These are phyloP conservation scores for Aquilaria agallochum DNA, from an alignment of 441 rosid species.

Conservation along the genomic window DNA sequence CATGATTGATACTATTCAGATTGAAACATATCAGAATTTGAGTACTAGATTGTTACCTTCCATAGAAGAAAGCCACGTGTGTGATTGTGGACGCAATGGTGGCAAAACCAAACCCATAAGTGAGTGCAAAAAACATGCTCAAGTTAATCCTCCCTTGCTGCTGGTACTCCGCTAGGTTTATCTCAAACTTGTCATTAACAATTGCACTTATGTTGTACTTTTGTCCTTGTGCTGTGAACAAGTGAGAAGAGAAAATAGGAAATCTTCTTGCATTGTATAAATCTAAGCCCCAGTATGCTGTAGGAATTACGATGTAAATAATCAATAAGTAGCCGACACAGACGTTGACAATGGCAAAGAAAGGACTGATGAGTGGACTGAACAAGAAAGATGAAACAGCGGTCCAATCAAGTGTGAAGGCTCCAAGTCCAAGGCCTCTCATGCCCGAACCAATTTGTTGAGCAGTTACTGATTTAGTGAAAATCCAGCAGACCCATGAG, in stretches of 20 bases:
- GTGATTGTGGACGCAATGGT: conserved; percentile 77
- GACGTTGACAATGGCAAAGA: conserved; percentile 75
- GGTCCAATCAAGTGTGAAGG: conserved; percentile 80
- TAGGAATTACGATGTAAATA: conserved; percentile 49
- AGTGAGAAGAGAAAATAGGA: conserved; percentile 75
- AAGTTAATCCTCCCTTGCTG: conserved; percentile 72
- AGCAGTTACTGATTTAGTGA: conserved; percentile 77
- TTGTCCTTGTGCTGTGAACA: conserved; percentile 63
- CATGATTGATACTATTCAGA: not conserved
- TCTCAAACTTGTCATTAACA: conserved; percentile 65
- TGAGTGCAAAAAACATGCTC: conserved; percentile 73
- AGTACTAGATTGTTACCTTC: conserved; percentile 48
- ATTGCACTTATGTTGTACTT: conserved; percentile 54
- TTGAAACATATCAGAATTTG: conserved; percentile 4
- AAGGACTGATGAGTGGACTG: conserved; percentile 78
- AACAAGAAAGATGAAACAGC: conserved; percentile 72
- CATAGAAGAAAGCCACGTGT: conserved; percentile 84
- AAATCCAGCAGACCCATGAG: conserved; percentile 90
- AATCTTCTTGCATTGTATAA: conserved; percentile 52
- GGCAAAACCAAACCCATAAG: conserved; percentile 85
- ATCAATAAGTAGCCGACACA: conserved; percentile 49
- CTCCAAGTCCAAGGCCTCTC: conserved; percentile 86
- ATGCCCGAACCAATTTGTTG: conserved; percentile 91
- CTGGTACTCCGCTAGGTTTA: conserved; percentile 48
- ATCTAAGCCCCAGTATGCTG: conserved; percentile 63